phyloP scores from a whole-genome alignment of 139 green algal genomes.

The Axilococcus clingmanii region DNA sequence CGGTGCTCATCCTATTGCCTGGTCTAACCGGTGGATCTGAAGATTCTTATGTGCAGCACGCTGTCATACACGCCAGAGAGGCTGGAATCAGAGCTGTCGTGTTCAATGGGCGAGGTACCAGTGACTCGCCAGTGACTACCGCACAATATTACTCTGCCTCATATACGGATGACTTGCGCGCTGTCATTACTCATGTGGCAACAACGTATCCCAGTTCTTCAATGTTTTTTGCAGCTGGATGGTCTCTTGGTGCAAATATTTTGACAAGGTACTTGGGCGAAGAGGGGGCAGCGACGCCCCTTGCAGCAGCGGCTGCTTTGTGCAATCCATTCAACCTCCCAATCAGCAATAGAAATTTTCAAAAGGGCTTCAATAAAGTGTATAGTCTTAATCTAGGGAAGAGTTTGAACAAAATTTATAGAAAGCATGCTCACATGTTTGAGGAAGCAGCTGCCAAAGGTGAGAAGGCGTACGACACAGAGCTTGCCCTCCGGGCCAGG shows the following conservation, averaged over 20 bases:
- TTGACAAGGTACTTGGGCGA: constrained; percentile 61
- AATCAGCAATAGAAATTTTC: constrained; percentile 46
- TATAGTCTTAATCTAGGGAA: constrained; percentile 71
- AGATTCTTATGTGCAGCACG: constrained; percentile 79
- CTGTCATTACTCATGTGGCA: constrained; percentile 46
- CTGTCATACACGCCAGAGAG: constrained; percentile 30
- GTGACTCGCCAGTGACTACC: constrained; percentile 70
- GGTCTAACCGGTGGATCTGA: constrained; percentile 83
- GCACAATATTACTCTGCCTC: constrained; percentile 93
- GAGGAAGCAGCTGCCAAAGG: constrained; percentile 9
- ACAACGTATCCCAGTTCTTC: constrained; percentile 28
- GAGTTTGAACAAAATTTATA: constrained; percentile 49
- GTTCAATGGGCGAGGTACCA: constrained; percentile 87
- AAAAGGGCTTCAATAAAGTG: constrained; percentile 75
- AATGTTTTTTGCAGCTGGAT: constrained; percentile 72
- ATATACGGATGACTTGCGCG: constrained; percentile 80
- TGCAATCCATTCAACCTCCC: constrained; percentile 89
- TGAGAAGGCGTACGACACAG: constrained; percentile 16
- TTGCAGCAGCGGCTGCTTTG: constrained; percentile 74
- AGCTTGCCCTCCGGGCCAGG: constrained; percentile 27
- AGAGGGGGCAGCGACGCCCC: constrained; percentile 47
- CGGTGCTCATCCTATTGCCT: constrained; percentile 78
- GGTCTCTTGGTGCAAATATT: constrained; percentile 91
- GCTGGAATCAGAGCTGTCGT: constrained; percentile 53
- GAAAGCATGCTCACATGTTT: constrained; percentile 54